A percentile compares a stretch with the other conserved stretches of the same genome.
Conservation (phyloP, 768 basidiomycete species). For the Obba rivulosa region DNA sequence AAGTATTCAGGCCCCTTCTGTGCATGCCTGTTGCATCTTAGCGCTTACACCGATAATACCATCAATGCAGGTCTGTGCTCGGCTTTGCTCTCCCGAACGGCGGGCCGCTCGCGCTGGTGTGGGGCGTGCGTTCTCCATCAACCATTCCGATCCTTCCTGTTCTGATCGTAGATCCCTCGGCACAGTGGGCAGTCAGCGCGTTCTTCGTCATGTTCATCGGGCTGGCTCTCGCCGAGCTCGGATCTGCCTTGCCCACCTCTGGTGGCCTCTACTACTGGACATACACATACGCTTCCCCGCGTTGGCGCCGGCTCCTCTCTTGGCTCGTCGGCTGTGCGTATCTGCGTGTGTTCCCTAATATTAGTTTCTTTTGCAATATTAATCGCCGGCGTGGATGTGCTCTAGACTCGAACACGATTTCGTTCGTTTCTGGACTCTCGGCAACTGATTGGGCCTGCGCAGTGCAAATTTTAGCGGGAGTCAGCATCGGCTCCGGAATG, state of each 20-base stretch:
- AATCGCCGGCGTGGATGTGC: too few relatives aligned
- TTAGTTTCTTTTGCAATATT: too few relatives aligned
- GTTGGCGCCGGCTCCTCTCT: conserved; percentile 29
- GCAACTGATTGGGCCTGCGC: conserved; percentile 35
- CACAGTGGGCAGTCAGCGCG: conserved; percentile 29
- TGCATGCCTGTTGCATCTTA: too few relatives aligned
- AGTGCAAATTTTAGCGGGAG: conserved; percentile 34
- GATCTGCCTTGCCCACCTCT: conserved; percentile 30
- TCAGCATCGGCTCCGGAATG: conserved; percentile 25
- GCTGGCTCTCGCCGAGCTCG: conserved; percentile 30
- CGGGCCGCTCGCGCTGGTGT: conserved; percentile 29
- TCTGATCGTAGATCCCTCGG: too few relatives aligned
- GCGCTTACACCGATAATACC: too few relatives aligned
- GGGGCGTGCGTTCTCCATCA: conserved; percentile 18
- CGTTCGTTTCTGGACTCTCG: conserved; percentile 27
- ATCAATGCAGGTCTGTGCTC: conserved; percentile 21
- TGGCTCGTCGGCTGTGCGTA: conserved; percentile 36
- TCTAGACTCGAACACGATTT: conserved; percentile 32
- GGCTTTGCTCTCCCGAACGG: conserved; percentile 25
- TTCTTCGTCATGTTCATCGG: conserved; percentile 30
- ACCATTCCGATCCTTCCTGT: neutral
- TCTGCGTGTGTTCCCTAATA: neutral
- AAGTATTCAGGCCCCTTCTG: too few relatives aligned
- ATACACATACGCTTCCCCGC: conserved; percentile 22
- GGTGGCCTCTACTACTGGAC: conserved; percentile 36